Evolutionary conservation across 352 stramenopile species (phyloP).

Genomic region (Phytophthora foliorum): DNA sequence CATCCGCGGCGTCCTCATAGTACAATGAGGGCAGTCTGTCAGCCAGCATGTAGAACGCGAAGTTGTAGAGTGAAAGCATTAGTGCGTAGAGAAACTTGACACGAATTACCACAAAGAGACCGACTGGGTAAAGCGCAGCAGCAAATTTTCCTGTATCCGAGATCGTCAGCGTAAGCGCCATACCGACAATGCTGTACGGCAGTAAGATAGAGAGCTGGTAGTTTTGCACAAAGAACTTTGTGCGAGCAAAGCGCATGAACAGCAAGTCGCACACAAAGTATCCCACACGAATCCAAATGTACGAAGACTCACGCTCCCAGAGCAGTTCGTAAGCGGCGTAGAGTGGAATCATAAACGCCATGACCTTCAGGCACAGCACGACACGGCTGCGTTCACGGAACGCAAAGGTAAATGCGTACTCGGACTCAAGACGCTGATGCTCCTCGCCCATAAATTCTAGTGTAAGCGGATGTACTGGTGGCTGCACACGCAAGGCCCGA

Average conservation of each 20-base stretch:
- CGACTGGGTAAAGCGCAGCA: conserved; percentile 80
- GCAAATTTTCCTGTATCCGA: conserved; percentile 88
- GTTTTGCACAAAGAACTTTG: conserved; percentile 77
- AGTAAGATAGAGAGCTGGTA: conserved; percentile 82
- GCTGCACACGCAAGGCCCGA: conserved; percentile 68
- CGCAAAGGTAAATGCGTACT: conserved; percentile 82
- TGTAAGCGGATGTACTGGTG: conserved; percentile 77
- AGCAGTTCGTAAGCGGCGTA: conserved; percentile 81
- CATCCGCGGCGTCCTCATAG: conserved; percentile 44
- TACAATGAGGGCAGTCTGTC: conserved; percentile 34
- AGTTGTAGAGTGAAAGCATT: conserved; percentile 82
- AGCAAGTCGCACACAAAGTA: conserved; percentile 80
- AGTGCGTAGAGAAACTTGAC: conserved; percentile 89
- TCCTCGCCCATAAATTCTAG: conserved; percentile 90
- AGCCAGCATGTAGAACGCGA: conserved; percentile 76
- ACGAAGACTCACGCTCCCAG: conserved; percentile 67
- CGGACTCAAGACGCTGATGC: conserved; percentile 75
- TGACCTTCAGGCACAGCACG: conserved; percentile 77
- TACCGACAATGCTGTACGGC: conserved; percentile 72
- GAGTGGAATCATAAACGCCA: conserved; percentile 74
- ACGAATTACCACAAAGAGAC: conserved; percentile 84
- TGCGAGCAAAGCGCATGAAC: conserved; percentile 76
- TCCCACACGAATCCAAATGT: conserved; percentile 68
- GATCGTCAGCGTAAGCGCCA: conserved; percentile 86
- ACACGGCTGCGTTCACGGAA: conserved; percentile 74